Evolutionary conservation across 163 green algal species (phyloP), one percentile per base, ranked within the genome.

Genomic region (Scenedesmus sp.): DNA sequence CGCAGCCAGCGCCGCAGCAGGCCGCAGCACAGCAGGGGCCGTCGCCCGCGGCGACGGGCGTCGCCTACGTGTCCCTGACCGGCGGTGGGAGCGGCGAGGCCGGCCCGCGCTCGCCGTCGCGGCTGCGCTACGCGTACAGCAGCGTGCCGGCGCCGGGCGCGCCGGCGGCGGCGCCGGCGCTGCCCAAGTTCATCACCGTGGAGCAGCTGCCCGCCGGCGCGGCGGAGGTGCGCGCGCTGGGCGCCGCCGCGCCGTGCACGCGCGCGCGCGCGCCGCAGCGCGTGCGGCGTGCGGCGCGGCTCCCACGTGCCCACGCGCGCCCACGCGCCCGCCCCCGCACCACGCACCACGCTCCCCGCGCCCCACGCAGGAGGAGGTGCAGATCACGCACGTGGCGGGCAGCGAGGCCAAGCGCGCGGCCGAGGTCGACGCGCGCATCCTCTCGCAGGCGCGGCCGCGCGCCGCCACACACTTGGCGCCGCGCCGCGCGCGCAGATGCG

Each of bases 381-480:
- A 64, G 6, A 80, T 80, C 26, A 44, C 62, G 14, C 72, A 80
- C 24, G 13, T 65, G 18, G 10, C 60, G 48, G 60, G 31, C 42
- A 60, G 72, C 29, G 72, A 63, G 28, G 31, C 28, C 3, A 63
- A 51, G 47, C 60, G 50, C 3, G 29, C 51, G 11, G 72, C 22
- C 29, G 72, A 72, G 60, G 72, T 80, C 28, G 29, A 72, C 57
- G 31, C 60, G 0, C 44, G 53, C 45, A 80, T 80, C 20, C 70
- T 80, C 39, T n/a, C n/a, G n/a, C n/a, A n/a, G n/a, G n/a, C n/a
- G n/a, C n/a, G n/a, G n/a, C n/a, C n/a, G 20, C 24, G 50, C 50
- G 28, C 20, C 20, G 24, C 45, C 15, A 15, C 45, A 53, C 13
- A 22, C 15, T n/a, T n/a, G n/a, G n/a, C n/a, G n/a, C n/a, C n/a